Base-by-base conservation (phyloP, 495 filamentous ascomycete species). In the Podospora didyma region DNA sequence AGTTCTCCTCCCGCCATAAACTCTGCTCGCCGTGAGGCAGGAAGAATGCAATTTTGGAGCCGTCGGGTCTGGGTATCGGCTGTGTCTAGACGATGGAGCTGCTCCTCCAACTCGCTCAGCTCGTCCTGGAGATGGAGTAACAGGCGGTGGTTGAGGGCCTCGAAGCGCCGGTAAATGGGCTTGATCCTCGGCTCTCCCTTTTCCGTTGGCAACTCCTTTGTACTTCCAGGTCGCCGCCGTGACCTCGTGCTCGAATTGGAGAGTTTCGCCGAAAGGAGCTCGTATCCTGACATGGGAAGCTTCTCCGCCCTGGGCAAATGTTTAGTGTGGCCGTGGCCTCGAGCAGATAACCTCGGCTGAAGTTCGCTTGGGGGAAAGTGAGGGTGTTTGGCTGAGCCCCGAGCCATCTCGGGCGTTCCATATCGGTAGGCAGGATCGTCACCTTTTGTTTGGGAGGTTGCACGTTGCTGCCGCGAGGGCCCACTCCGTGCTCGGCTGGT, bases 81-180 rank as follows among this genome's bases (percentile, higher is more conserved):
- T 31, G 83, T 82, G 60, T 96, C 91, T 0, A 93, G 71, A 1
- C 76, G 73, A n/a, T 82, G 79, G 0, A 94, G 75, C 39, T 90
- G 83, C 61, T 89, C 85, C 62, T 92, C 89, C 49, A 94, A 75
- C 50, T 93, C 87, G 2, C 82, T 77, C 39, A 96, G 83, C 66
- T 96, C 90, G 64, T 94, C 89, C 72, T 96, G 92, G 1, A 97
- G 81, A 63, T 94, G 84, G 2, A 97, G 76, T 2, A 97, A 78
- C 12, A 96, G 75, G 17, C 93, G 86, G 65, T 96, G 90, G 63
- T 96, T 96, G 4, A 96, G 72, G 9, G 81, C 78, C 64, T 89
- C 88, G 63, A 97, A 97, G 56, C 87, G 87, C 35, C 92, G 86
- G 69, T 95, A 96, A 16, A 97, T 81, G 7, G 89, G 89, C 10